phyloP scores from a whole-genome alignment of 1,139 yeast species.

The Saccharomycopsis hybrid region DNA sequence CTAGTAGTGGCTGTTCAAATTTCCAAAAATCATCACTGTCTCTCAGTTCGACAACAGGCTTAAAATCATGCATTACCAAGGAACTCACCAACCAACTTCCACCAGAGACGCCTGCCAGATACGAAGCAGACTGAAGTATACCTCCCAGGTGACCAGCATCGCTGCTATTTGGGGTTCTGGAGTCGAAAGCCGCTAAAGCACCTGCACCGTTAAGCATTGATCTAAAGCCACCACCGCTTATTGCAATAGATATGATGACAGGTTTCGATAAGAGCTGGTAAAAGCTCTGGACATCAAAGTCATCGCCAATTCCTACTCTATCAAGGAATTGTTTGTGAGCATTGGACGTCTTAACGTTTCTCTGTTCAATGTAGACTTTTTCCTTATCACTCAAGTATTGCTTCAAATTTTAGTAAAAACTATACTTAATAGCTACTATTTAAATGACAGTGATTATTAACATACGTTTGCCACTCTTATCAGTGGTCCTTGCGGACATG shows the following conservation, averaged over 20 bases:
- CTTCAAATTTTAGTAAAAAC: conserved; percentile 3
- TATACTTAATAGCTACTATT: neutral
- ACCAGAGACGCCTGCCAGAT: conserved; percentile 63
- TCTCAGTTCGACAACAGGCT: conserved; percentile 41
- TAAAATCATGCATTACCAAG: conserved; percentile 41
- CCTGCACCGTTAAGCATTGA: conserved; percentile 68
- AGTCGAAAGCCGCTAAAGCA: conserved; percentile 46
- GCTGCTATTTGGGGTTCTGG: conserved; percentile 33
- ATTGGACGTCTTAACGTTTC: conserved; percentile 31
- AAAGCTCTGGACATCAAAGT: conserved; percentile 30
- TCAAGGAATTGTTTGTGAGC: conserved; percentile 34
- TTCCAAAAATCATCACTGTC: conserved; percentile 35
- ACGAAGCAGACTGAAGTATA: conserved; percentile 46
- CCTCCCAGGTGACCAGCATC: conserved; percentile 38
- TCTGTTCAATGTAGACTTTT: conserved; percentile 31
- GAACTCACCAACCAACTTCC: conserved; percentile 61
- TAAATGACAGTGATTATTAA: neutral
- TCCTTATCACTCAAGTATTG: conserved; percentile 30
- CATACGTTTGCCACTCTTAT: conserved; percentile 14
- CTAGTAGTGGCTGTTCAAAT: conserved; percentile 42
- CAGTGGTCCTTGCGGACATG: conserved; percentile 10
- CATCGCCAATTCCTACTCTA: conserved; percentile 21
- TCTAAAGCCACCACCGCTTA: conserved; percentile 73
- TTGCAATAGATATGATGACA: conserved; percentile 44
- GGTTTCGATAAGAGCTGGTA: conserved; percentile 28